Conservation (phyloP, 257 asterid species). For the Ilex aquifolium region DNA sequence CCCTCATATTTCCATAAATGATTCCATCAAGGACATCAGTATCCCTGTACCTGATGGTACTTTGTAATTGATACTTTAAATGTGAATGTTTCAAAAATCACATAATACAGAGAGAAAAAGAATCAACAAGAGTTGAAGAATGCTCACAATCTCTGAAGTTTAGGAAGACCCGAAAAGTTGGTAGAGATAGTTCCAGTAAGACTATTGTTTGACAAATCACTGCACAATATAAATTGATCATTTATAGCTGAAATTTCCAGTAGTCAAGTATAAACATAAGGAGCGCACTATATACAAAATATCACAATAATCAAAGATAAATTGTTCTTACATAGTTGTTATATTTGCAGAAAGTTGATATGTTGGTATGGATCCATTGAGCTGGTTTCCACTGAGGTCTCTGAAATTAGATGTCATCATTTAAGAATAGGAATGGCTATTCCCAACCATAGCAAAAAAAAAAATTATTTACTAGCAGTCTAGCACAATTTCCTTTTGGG, state of each 20-base stretch:
- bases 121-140: slow-evolving; percentile 3
- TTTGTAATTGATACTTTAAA: no score
- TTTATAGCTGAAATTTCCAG: neutral
- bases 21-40: no score
- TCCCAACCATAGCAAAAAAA: slow-evolving; percentile 7
- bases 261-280: neutral
- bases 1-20: no score
- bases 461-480: neutral
- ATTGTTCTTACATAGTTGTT: slow-evolving; percentile 73
- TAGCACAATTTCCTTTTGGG: no score
- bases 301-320: slow-evolving; percentile 3
- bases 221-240: slow-evolving; percentile 19
- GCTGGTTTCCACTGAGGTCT: slow-evolving; percentile 80
- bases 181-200: slow-evolving; percentile 75
- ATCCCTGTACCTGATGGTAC: no score
- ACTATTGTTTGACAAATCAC: slow-evolving; percentile 71
- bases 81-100: no score
- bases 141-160: slow-evolving; percentile 76
- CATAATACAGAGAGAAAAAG: neutral
- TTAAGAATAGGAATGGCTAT: slow-evolving; percentile 13
- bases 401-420: slow-evolving; percentile 29
- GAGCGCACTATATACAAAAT: neutral
- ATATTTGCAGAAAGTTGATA: slow-evolving; percentile 53
- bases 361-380: slow-evolving; percentile 64
- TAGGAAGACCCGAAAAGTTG: slow-evolving; percentile 76